Base-by-base conservation (phyloP, 148 eudicot species). In the Rhododendron simsii region DNA sequence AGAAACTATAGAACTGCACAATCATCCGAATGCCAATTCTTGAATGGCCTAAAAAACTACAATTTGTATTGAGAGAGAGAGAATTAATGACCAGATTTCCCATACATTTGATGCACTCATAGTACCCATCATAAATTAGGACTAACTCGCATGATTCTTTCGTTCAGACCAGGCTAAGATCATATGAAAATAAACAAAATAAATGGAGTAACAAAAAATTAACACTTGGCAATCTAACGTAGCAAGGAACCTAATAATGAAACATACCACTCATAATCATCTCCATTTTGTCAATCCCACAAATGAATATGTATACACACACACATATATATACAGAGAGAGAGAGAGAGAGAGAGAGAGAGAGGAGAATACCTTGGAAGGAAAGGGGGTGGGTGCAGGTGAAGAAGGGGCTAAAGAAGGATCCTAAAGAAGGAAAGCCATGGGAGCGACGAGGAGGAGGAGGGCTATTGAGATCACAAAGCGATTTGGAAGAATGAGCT, bases 381-480 rank as follows among this genome's bases (percentile, higher is more conserved):
- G 57, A 69, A 83, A 14, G 44, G 57, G 61, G 78, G 7, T 28
- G 20, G 81, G 28, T 67, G 84, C 37, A 48, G 44, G 33, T 6
- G 76, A 63, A 44, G 76, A 47, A 48, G 48, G 48, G 53, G 35
- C 26, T 28, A 30, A 55, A 4, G 48, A 6, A 39, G 83, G 47
- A 50, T 28, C 10, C 18, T 33, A 71, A 67, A 18, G 85, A 28
- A 74, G 80, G 76, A 67, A 69, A 7, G 78, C 85, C 85, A 83
- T 67, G 44, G 33, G 78, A 28, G 71, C 33, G 30, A 65, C 14
- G 77, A 15, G 26, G n/a, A 57, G 45, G 67, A 26, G 15, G 75
- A 69, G 35, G 74, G 74, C 3, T 67, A 28, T 69, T 28, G 75
- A 69, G 75, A 69, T 69, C 75, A 69, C 5, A 28, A 57, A 81